Percentiles rank a stretch among this genome's conserved stretches.
Evolutionary conservation across 2,329 filamentous ascomycete species (phyloP).

Genomic region (Pyrenophora seminiperda): DNA sequence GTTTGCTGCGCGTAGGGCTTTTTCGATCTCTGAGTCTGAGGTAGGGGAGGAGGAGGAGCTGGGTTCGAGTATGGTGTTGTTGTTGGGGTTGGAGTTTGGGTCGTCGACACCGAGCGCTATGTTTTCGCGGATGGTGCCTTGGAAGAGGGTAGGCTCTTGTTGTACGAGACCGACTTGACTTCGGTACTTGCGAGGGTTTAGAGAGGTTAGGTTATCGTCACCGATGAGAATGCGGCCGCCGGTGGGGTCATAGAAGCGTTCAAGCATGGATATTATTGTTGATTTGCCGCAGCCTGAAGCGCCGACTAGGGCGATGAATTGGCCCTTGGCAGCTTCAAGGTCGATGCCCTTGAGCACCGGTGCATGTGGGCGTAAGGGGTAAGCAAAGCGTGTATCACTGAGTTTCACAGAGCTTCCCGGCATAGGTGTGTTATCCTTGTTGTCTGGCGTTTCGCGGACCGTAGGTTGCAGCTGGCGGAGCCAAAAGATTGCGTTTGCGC

Average conservation of each 20-base stretch:
- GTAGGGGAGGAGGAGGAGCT: neutral
- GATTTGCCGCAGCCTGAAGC: conserved; percentile 86
- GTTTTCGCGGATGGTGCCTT: conserved; percentile 55
- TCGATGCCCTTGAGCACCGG: conserved; percentile 69
- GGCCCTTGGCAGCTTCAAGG: conserved; percentile 57
- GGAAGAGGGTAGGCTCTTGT: conserved; percentile 55
- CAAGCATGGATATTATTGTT: conserved; percentile 87
- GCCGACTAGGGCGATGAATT: conserved; percentile 59
- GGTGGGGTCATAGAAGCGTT: conserved; percentile 89
- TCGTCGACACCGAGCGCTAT: conserved; percentile 29
- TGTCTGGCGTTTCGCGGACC: conserved; percentile 37
- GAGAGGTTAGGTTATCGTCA: conserved; percentile 65
- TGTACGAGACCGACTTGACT: conserved; percentile 70
- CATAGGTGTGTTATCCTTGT: conserved; percentile 10
- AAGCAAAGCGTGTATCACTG: conserved; percentile 83
- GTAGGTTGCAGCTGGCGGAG: conserved; percentile 41
- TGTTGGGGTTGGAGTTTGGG: neutral
- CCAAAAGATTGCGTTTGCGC: conserved; percentile 62
- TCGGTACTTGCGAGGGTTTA: conserved; percentile 55
- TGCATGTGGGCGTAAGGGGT: conserved; percentile 81
- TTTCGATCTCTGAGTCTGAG: conserved; percentile 59
- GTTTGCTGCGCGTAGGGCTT: conserved; percentile 70
- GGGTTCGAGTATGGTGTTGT: neutral
- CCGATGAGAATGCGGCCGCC: conserved; percentile 67
- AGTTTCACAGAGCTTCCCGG: conserved; percentile 46